A percentile compares a stretch with the other conserved stretches of the same genome.
These are phyloP conservation scores for Calophaca sinica DNA, from an alignment of 306 rosid species.

Conservation along the genomic window DNA sequence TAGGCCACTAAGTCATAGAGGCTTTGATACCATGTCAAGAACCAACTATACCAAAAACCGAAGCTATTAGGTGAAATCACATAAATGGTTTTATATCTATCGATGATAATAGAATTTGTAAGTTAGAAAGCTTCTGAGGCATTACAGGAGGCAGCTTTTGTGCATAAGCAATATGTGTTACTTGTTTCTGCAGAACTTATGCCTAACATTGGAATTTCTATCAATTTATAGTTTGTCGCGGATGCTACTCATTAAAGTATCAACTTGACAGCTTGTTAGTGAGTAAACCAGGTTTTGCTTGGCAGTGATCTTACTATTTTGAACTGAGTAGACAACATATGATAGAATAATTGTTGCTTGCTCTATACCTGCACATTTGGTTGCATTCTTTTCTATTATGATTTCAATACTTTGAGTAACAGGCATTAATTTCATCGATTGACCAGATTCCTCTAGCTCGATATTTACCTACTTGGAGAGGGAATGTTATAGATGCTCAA, in stretches of 20 bases:
- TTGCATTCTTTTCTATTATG: conserved; percentile 23
- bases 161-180: conserved; percentile 9
- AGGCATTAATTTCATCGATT: conserved; percentile 16
- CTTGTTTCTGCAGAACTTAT: not conserved
- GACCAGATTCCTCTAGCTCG: conserved; percentile 86
- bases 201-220: not conserved
- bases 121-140: conserved; percentile 31
- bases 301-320: not conserved
- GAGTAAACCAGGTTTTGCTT: conserved; percentile 5
- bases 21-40: too few relatives aligned
- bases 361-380: conserved; percentile 19
- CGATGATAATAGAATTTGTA: not conserved
- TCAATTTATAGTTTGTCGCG: conserved; percentile 1
- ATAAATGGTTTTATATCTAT: too few relatives aligned
- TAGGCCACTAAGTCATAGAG: too few relatives aligned
- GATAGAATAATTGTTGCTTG: conserved; percentile 13
- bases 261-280: not conserved
- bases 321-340: not conserved
- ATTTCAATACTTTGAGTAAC: not conserved
- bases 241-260: conserved; percentile 28
- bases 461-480: conserved; percentile 95
- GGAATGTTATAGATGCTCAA: conserved; percentile 75
- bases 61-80: not conserved
- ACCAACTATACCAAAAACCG: not conserved
- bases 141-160: not conserved